Base-by-base conservation (phyloP, 176 grass and related monocot species). In the Rhynchospora tenuis region DNA sequence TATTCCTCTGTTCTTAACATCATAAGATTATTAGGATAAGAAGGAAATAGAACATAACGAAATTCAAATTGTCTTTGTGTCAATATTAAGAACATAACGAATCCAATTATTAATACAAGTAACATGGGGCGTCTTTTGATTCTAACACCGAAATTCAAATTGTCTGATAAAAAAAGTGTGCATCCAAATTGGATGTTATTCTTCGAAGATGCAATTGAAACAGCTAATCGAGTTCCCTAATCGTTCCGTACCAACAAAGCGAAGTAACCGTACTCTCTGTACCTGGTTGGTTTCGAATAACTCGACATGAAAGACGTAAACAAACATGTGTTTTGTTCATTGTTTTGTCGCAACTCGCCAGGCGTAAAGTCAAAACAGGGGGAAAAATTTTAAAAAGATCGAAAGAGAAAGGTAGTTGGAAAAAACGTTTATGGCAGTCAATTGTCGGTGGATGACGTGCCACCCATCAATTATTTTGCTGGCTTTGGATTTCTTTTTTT, bases 391-490 rank as follows among this genome's bases (percentile, higher is more conserved):
- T 19, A 38, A 80, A 59, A 42, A 80, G 13, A 22, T 42, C 9
- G 15, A 79, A 48, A 38, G 33, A 38, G 33, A 38, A 44, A 61
- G 15, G 51, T 14, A 44, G 23, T 80, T 80, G 9, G 9, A 60
- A 61, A 58, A 60, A 54, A 80, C 6, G 54, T 61, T 31, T 59
- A 54, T 80, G 59, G 16, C 58, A 82, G 58, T 47, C 45, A 15
- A 12, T 26, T 63, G 79, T 82, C 79, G 45, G 27, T 64, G 24
- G 9, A 65, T 47, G 79, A 82, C 64, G 79, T 81, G 79, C 79
- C 15, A 64, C 38, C 29, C 60, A 82, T 64, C 45, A 50, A 51
- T 82, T 64, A 13, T 50, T 9, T 74, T 50, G 44, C 22, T 2
- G 33, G 33, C 33, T 38, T 38, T 38, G 33, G 31, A 38, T 38